Evolutionary conservation across 768 basidiomycete species (phyloP).

Genomic region (Chiua virens): DNA sequence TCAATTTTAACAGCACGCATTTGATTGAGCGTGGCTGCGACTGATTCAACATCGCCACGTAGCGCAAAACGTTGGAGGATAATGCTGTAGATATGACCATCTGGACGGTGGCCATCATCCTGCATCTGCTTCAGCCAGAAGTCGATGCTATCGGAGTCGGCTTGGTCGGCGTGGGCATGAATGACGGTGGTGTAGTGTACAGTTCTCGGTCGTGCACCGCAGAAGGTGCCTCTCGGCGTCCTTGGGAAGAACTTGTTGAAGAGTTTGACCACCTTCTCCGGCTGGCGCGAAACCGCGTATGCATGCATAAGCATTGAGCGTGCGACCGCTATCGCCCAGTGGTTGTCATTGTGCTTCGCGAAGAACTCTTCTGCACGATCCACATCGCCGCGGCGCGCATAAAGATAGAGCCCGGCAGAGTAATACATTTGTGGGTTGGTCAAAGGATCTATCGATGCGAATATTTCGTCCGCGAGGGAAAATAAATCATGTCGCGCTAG

Average conservation of each 20-base stretch:
- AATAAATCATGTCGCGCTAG: slow-evolving; percentile 42
- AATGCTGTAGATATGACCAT: slow-evolving; percentile 56
- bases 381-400: slow-evolving; percentile 52
- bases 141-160: slow-evolving; percentile 49
- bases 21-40: slow-evolving; percentile 51
- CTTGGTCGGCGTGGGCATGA: slow-evolving; percentile 48
- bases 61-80: slow-evolving; percentile 58
- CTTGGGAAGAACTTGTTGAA: slow-evolving; percentile 59
- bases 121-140: slow-evolving; percentile 55
- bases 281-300: slow-evolving; percentile 48
- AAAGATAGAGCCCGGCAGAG: slow-evolving; percentile 51
- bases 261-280: slow-evolving; percentile 41
- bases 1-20: slow-evolving; percentile 54
- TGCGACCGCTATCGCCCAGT: slow-evolving; percentile 29
- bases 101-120: slow-evolving; percentile 49
- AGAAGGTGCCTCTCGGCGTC: slow-evolving; percentile 25
- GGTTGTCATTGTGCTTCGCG: slow-evolving; percentile 31
- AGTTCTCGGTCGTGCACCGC: slow-evolving; percentile 40
- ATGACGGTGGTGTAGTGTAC: slow-evolving; percentile 59
- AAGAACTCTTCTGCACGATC: slow-evolving; percentile 45
- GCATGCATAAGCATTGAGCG: slow-evolving; percentile 54
- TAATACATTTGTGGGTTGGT: slow-evolving; percentile 23
- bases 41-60: slow-evolving; percentile 53
- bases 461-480: slow-evolving; percentile 46
- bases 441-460: slow-evolving; percentile 30